A percentile compares a stretch with the other conserved stretches of the same genome.
phyloP scores from a whole-genome alignment of 192 early-diverging fungal species.

The Coemansia sp. region DNA sequence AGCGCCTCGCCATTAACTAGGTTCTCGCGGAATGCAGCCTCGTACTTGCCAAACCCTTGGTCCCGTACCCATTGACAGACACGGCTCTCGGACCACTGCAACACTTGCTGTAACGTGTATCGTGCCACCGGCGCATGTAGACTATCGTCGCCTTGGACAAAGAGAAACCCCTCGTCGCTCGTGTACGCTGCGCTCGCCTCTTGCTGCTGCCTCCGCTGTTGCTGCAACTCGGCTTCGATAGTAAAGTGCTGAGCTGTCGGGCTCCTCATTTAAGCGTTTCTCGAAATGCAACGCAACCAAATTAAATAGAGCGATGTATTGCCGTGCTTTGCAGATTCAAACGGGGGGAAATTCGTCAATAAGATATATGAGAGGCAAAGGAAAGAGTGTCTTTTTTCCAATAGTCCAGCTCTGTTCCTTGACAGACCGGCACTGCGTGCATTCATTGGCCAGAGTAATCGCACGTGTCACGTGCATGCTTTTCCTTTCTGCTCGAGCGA shows the following conservation, averaged over 20 bases:
- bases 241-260: slow-evolving; percentile 32
- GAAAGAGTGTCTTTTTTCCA: not conserved
- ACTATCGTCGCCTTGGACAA: not conserved
- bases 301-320: not conserved
- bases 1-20: slow-evolving; percentile 81
- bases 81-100: slow-evolving; percentile 56
- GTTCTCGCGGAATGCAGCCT: slow-evolving; percentile 65
- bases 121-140: slow-evolving; percentile 1
- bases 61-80: slow-evolving; percentile 62
- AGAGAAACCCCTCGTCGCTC: slow-evolving; percentile 1
- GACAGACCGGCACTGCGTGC: not conserved
- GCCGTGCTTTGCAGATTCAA: not conserved
- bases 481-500: not conserved
- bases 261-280: slow-evolving; percentile 24
- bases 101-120: slow-evolving; percentile 55
- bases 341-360: not conserved
- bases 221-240: slow-evolving; percentile 17
- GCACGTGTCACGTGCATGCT: not conserved
- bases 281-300: not conserved
- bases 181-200: not conserved
- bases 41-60: slow-evolving; percentile 58
- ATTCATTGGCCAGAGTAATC: not conserved
- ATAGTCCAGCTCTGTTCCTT: not conserved
- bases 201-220: slow-evolving; percentile 11
- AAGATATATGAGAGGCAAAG: not conserved